Evolutionary conservation across 2,329 filamentous ascomycete species (phyloP).

Genomic region (Hypoxylon sp.): DNA sequence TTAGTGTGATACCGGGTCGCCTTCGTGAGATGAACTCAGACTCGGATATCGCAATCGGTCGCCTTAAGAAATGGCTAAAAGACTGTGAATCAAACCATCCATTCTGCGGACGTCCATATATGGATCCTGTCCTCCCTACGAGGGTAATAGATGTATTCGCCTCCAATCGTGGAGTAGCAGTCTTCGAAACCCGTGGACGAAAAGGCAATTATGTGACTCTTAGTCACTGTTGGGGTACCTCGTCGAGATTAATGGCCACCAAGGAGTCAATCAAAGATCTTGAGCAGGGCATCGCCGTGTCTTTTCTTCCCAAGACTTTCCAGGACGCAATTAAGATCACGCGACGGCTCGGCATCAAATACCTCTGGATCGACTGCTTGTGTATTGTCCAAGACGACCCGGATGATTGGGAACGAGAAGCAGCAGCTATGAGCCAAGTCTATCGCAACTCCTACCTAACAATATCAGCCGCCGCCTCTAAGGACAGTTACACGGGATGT

Average conservation of each 20-base stretch:
- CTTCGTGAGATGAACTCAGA: constrained; percentile 28
- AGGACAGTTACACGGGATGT: constrained; percentile 20
- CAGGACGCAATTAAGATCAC: constrained; percentile 31
- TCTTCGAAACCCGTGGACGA: constrained; percentile 8
- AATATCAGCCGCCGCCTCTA: constrained; percentile 25
- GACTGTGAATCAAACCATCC: constrained; percentile 25
- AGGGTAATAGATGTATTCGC: constrained; percentile 30
- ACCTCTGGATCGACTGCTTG: constrained; percentile 35
- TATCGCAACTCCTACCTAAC: constrained; percentile 31
- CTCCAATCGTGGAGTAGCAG: constrained; percentile 11
- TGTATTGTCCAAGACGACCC: constrained; percentile 32
- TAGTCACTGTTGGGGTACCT: constrained; percentile 32
- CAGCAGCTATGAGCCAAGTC: constrained; percentile 24
- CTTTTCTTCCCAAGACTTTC: constrained; percentile 32
- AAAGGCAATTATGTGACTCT: constrained; percentile 27
- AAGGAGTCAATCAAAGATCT: constrained; percentile 25
- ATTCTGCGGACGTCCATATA: constrained; percentile 16
- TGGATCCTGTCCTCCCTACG: constrained; percentile 18
- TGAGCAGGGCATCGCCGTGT: constrained; percentile 23
- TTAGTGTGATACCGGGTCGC: constrained; percentile 18
- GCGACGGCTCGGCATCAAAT: constrained; percentile 17
- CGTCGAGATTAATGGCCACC: constrained; percentile 25
- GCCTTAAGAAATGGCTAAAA: constrained; percentile 29
- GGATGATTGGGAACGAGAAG: constrained; percentile 30
- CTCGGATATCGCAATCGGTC: constrained; percentile 16